These are phyloP conservation scores for Centaurea solstitialis DNA, from an alignment of 129 eudicot genomes.

Conservation along the genomic window DNA sequence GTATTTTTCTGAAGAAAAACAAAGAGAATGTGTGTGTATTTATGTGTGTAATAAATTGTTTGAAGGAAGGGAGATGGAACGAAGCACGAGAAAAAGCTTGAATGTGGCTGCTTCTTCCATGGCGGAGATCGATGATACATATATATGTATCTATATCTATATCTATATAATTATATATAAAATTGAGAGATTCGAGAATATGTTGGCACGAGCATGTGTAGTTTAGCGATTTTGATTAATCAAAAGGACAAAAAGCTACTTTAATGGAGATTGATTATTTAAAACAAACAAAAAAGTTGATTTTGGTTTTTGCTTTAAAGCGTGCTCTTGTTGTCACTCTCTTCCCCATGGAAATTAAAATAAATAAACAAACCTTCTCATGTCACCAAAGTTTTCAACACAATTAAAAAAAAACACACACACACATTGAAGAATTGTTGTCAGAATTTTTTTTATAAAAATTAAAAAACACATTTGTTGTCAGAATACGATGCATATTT, in stretches of 20 bases:
- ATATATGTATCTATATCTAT: not conserved
- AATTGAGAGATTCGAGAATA: conserved; percentile 30
- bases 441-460: too few species aligned
- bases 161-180: not conserved
- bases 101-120: conserved; percentile 46
- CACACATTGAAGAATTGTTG: not conserved
- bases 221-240: conserved; percentile 45
- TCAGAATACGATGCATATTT: conserved; percentile 16
- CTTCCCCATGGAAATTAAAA: conserved; percentile 20
- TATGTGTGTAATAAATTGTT: conserved; percentile 11
- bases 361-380: not conserved
- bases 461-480: not conserved
- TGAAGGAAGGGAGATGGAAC: conserved; percentile 28
- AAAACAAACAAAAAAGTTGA: conserved; percentile 21
- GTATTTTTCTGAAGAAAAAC: conserved; percentile 16
- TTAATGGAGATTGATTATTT: conserved; percentile 21
- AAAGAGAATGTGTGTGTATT: conserved; percentile 34
- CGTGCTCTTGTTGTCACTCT: conserved; percentile 24
- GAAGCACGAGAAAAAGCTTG: conserved; percentile 40
- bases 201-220: conserved; percentile 50
- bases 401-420: not conserved
- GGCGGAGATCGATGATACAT: conserved; percentile 33
- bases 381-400: conserved; percentile 16
- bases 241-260: conserved; percentile 50
- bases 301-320: conserved; percentile 48